Evolutionary conservation across 306 rosid species (phyloP).

Genomic region (Hippophae gyantsensis): DNA sequence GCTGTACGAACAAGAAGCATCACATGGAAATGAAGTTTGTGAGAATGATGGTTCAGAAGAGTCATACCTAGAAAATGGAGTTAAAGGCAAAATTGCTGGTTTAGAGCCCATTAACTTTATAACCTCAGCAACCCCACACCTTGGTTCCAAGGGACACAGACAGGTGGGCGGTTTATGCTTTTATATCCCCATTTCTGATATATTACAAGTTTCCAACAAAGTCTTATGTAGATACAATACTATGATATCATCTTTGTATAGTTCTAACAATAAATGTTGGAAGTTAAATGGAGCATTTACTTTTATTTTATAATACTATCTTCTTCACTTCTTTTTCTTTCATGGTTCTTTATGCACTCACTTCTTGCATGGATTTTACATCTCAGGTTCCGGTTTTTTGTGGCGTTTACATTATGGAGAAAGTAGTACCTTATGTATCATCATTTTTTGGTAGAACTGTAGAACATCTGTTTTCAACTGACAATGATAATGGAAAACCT

Average conservation of each 20-base stretch:
- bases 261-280: neutral
- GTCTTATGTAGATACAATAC: neutral
- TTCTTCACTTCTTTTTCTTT: constrained; percentile 6
- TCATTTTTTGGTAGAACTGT: constrained; percentile 67
- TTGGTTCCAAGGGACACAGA: constrained; percentile 81
- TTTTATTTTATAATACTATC: neutral
- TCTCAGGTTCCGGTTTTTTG: constrained; percentile 68
- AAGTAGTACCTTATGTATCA: constrained; percentile 40
- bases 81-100: constrained; percentile 59
- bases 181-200: constrained; percentile 1
- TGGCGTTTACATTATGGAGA: constrained; percentile 62
- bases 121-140: constrained; percentile 80
- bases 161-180: constrained; percentile 38
- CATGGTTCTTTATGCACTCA: constrained; percentile 7
- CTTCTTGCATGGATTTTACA: constrained; percentile 12
- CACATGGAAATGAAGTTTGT: constrained; percentile 36
- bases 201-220: neutral
- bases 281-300: constrained; percentile 2
- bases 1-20: constrained; percentile 44
- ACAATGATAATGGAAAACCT: constrained; percentile 45
- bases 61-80: constrained; percentile 26
- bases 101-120: constrained; percentile 75
- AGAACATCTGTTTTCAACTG: constrained; percentile 63
- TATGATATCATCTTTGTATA: neutral
- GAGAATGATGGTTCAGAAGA: constrained; percentile 28